phyloP scores from a whole-genome alignment of 441 rosid species.

The Populus trichocarpa region DNA sequence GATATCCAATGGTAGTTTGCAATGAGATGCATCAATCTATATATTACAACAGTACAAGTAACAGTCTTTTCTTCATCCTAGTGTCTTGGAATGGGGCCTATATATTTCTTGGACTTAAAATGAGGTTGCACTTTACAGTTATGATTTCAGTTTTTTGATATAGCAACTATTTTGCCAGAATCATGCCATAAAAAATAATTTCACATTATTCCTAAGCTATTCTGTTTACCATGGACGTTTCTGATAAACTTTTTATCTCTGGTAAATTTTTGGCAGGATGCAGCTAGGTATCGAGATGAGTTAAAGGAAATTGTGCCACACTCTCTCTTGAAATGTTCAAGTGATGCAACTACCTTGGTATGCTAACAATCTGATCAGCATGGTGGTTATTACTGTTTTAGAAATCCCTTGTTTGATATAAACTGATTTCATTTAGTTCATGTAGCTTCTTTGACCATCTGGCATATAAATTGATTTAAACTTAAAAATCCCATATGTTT shows the following conservation, averaged over 20 bases:
- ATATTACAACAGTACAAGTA: background rate
- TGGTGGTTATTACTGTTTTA: slow-evolving; percentile 1
- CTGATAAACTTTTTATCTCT: background rate
- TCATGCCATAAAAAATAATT: background rate
- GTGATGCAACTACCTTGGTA: slow-evolving; percentile 77
- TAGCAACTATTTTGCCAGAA: background rate
- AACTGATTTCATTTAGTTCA: background rate
- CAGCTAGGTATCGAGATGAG: slow-evolving; percentile 53
- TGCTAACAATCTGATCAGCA: slow-evolving; percentile 17
- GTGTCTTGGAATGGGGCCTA: background rate
- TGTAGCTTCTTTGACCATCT: background rate
- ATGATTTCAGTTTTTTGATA: background rate
- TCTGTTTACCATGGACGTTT: background rate
- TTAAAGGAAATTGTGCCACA: slow-evolving; percentile 60
- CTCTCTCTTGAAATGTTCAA: slow-evolving; percentile 55
- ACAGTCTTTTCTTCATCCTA: background rate
- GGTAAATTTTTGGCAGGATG: slow-evolving; percentile 44
- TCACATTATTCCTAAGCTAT: background rate
- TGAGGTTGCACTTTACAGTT: background rate
- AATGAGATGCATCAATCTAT: background rate
- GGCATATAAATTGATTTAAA: background rate
- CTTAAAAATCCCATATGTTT: background rate
- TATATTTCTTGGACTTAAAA: background rate
- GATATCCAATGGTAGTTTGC: background rate
- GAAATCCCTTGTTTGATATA: background rate